Conservation (phyloP, 768 basidiomycete species). For the Boletus pseudopeckii region DNA sequence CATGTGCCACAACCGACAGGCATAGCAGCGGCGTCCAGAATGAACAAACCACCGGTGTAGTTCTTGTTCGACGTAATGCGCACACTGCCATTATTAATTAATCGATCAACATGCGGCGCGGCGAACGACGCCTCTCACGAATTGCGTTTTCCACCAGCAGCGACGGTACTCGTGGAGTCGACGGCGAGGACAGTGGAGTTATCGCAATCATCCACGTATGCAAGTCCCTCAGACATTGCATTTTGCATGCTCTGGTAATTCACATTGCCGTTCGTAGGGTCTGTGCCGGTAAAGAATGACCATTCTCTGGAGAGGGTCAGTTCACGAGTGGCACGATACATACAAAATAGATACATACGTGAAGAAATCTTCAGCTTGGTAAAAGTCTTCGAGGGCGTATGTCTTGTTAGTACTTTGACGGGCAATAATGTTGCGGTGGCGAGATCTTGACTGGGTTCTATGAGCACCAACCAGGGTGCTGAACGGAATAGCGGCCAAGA, state of each 20-base stretch:
- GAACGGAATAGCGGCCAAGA: slow-evolving; percentile 33
- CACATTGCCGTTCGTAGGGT: slow-evolving; percentile 73
- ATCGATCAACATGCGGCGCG: neutral
- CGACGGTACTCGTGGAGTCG: slow-evolving; percentile 50
- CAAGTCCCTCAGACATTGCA: slow-evolving; percentile 52
- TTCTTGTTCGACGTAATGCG: slow-evolving; percentile 63
- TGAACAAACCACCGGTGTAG: slow-evolving; percentile 68
- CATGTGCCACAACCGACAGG: slow-evolving; percentile 65
- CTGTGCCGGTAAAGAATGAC: slow-evolving; percentile 59
- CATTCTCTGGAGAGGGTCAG: slow-evolving; percentile 46
- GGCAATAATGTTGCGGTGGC: slow-evolving; percentile 24
- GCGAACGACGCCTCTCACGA: slow-evolving; percentile 34
- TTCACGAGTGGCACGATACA: neutral
- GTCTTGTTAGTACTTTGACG: slow-evolving; percentile 24
- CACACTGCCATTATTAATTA: slow-evolving; percentile 39
- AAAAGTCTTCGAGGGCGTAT: slow-evolving; percentile 39
- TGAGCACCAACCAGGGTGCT: slow-evolving; percentile 38
- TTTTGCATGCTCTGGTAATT: slow-evolving; percentile 48
- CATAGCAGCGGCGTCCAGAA: slow-evolving; percentile 69
- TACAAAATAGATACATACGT: slow-evolving; percentile 39
- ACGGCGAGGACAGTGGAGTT: slow-evolving; percentile 60
- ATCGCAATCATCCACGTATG: slow-evolving; percentile 54
- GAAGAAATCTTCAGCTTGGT: slow-evolving; percentile 55
- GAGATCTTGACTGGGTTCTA: slow-evolving; percentile 23
- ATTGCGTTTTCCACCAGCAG: slow-evolving; percentile 51